Conservation (phyloP, 2,329 filamentous ascomycete genomes). For the Monosporascus ibericus region DNA sequence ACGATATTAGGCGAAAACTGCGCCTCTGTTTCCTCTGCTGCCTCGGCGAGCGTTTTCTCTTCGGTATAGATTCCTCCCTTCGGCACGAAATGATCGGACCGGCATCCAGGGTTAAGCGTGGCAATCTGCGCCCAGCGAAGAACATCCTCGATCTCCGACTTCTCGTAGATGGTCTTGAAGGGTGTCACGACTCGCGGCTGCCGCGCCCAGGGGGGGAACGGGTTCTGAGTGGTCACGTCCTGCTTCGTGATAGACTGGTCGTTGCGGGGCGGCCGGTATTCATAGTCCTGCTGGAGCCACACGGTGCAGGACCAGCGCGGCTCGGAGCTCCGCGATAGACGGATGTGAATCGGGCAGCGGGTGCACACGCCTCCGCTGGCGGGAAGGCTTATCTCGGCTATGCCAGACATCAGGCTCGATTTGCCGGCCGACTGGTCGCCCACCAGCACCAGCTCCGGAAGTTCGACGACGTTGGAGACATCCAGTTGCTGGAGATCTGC, state of each 20-base stretch:
- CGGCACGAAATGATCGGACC: constrained; percentile 46
- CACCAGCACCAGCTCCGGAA: constrained; percentile 73
- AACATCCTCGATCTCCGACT: constrained; percentile 54
- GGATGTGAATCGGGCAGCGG: constrained; percentile 70
- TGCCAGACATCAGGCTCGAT: constrained; percentile 42
- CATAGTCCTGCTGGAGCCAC: constrained; percentile 55
- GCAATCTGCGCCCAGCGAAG: constrained; percentile 70
- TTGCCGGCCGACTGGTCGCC: constrained; percentile 82
- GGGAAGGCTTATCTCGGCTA: constrained; percentile 38
- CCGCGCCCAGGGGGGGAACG: constrained; percentile 59
- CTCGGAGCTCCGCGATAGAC: constrained; percentile 47
- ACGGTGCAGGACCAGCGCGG: constrained; percentile 61
- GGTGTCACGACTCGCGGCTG: constrained; percentile 38
- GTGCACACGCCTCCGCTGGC: constrained; percentile 50
- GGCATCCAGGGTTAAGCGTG: constrained; percentile 57
- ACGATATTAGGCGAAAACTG: constrained; percentile 79
- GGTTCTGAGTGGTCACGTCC: constrained; percentile 39
- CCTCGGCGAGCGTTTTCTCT: constrained; percentile 27
- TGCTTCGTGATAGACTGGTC: constrained; percentile 29
- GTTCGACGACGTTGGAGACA: constrained; percentile 58
- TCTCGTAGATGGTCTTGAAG: constrained; percentile 57
- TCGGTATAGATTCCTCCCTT: constrained; percentile 30
- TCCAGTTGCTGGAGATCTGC: constrained; percentile 62
- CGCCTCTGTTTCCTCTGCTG: constrained; percentile 39
- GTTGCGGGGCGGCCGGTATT: constrained; percentile 33